A percentile compares a stretch with the other conserved stretches of the same genome.
Evolutionary conservation across 441 rosid genomes (phyloP).

Genomic region (Eutrema salsugineum): DNA sequence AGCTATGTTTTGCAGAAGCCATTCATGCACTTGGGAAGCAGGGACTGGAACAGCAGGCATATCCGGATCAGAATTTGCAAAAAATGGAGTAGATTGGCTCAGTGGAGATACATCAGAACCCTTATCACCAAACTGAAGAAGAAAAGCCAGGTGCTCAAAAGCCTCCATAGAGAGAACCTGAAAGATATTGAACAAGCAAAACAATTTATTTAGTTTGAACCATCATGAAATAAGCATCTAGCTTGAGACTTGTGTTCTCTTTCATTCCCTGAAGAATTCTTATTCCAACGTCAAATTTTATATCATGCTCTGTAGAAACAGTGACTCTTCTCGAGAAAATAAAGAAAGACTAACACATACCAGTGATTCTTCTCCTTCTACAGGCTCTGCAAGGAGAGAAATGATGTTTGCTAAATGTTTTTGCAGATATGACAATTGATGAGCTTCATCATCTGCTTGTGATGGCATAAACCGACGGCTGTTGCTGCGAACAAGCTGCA

Average conservation of each 20-base stretch:
- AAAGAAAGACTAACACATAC: constrained; percentile 42
- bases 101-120: constrained; percentile 73
- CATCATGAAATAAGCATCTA: background rate
- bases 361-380: constrained; percentile 83
- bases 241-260: background rate
- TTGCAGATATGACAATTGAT: constrained; percentile 91
- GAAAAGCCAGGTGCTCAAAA: constrained; percentile 95
- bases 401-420: constrained; percentile 89
- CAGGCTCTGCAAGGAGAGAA: constrained; percentile 82
- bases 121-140: constrained; percentile 91
- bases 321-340: background rate
- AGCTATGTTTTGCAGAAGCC: constrained; percentile 84
- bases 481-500: constrained; percentile 98
- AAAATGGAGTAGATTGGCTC: constrained; percentile 91
- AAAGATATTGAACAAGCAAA: constrained; percentile 25
- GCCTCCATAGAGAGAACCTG: constrained; percentile 92
- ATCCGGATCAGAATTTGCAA: constrained; percentile 97
- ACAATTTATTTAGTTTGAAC: constrained; percentile 21
- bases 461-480: constrained; percentile 97
- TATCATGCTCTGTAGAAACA: background rate
- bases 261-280: background rate
- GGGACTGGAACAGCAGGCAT: constrained; percentile 98
- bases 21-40: constrained; percentile 82
- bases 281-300: background rate
- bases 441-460: constrained; percentile 97